Base-by-base conservation (phyloP, 2,329 filamentous ascomycete genomes). In the Fragosphaeria purpurea region DNA sequence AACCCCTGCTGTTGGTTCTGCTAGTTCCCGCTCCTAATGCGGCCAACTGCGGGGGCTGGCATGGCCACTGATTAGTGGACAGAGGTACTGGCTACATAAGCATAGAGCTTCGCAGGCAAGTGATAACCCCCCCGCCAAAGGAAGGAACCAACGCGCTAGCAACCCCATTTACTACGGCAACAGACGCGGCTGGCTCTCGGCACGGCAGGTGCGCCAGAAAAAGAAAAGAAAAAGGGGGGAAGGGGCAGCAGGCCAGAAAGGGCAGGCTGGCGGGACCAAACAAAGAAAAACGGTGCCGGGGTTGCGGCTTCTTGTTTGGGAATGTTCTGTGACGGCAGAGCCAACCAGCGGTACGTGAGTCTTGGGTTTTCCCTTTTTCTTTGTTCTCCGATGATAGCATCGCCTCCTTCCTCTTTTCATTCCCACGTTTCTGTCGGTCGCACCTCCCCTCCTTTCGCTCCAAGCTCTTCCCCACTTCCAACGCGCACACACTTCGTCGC, bases 131-230 rank as follows among this genome's bases (percentile, higher is more conserved):
- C 22, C 22, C 22, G 22, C 22, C 22, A 22, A 22, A 22, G 22
- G 22, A 22, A 22, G 22, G 22, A 22, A 38, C 13, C 46, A 30
- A 41, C 31, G 13, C 30, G 47, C 42, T 52, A 52, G 50, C 42
- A 46, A 22, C 22, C 22, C 37, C 44, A 7, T 50, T 52, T 52
- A 46, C 50, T 52, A 45, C 47, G 43, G 47, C 50, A 52, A 52
- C 50, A 49, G 50, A 52, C 50, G 50, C 50, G 50, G 40, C 47
- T 52, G 47, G 8, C 22, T 22, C 22, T 22, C 22, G 22, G 22
- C 22, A 22, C 22, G 22, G 22, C 22, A 22, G 22, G 22, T 22
- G 22, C 22, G 11, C 41, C 33, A 34, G 39, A 35, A 43, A 46
- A 41, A 33, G 48, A 45, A 48, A 46, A 42, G 46, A 46, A 41